These are phyloP conservation scores for Diacronema lutheri DNA, from an alignment of 78 protist genomes.

Conservation along the genomic window DNA sequence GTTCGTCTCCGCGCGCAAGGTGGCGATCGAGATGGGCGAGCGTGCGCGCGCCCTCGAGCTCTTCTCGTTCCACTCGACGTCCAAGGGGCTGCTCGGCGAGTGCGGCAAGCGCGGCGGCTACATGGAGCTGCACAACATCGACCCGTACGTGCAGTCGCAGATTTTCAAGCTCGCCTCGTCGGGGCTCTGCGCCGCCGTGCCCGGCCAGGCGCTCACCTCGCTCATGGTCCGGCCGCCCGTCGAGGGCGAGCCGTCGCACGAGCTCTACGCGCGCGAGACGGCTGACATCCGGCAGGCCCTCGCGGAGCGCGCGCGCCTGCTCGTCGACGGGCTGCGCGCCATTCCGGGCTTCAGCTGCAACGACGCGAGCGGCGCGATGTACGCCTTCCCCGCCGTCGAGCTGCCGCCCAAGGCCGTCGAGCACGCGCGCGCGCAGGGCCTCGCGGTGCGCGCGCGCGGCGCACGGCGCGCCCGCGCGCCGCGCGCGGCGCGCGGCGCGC, in stretches of 20 bases:
- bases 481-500: too few species aligned
- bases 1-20: slow-evolving; percentile 83
- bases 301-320: slow-evolving; percentile 42
- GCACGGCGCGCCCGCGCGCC: too few species aligned
- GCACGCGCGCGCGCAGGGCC: slow-evolving; percentile 58
- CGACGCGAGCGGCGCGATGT: slow-evolving; percentile 89
- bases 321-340: slow-evolving; percentile 81
- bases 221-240: slow-evolving; percentile 90
- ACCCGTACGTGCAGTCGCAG: slow-evolving; percentile 6
- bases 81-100: slow-evolving; percentile 99
- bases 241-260: slow-evolving; percentile 65
- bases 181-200: slow-evolving; percentile 74
- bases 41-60: slow-evolving; percentile 8
- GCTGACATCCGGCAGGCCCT: slow-evolving; percentile 54
- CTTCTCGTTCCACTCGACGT: slow-evolving; percentile 90
- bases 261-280: slow-evolving; percentile 66
- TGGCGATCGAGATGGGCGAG: slow-evolving; percentile 8
- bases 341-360: slow-evolving; percentile 73
- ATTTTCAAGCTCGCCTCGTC: slow-evolving; percentile 86
- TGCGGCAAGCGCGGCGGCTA: slow-evolving; percentile 58
- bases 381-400: slow-evolving; percentile 92
- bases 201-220: slow-evolving; percentile 83
- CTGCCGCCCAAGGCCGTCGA: slow-evolving; percentile 87
- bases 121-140: neutral
- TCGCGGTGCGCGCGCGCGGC: too few species aligned